Base-by-base conservation (phyloP, 164 flowering plant species). In the Sedum album region DNA sequence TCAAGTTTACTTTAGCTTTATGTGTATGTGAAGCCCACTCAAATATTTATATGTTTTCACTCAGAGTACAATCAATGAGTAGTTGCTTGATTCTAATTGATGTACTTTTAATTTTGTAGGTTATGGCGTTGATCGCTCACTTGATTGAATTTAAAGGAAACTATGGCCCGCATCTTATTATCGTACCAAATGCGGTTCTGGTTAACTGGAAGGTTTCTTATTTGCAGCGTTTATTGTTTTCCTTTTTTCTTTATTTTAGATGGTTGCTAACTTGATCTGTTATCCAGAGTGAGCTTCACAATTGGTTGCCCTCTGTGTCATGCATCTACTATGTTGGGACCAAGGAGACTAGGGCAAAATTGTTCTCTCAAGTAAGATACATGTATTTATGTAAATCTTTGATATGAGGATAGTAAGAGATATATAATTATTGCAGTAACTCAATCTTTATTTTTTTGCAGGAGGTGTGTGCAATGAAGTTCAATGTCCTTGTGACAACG, bases 181-280 rank as follows among this genome's bases (percentile, higher is more conserved):
- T 95, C 77, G 99, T 95, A 42, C 99, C 99, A 10, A 95, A 95
- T 86, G 99, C 99, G 73, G 99, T 95, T 76, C 71, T 95, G 79
- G 99, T 95, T 30, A 92, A 95, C 69, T 95, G 97, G 99, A 95
- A 95, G 99, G 99, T 95, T 36, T 57, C 78, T 41, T 62, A 13
- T 7, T 14, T 60, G 39, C 8, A 63, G 7, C 55, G 61, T 63
- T 15, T 5, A 35, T 69, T 9, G 15, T 64, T 6, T 31, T 26
- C 14, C 15, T 35, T 46, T 60, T 48, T 41, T 13, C 17, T 42
- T 60, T 51, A 65, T 57, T 57, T 57, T 26, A n/a, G 33, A 28
- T 28, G 35, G 1, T 73, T 61, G 21, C 72, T 73, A 53, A 77
- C 48, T 38, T 31, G 21, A 7, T 70, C 66, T 44, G 36, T 74